Percentiles rank a stretch among this genome's conserved stretches.
Evolutionary conservation across 176 grass and related monocot species (phyloP).

Genomic region (Oropetium thomaeum): DNA sequence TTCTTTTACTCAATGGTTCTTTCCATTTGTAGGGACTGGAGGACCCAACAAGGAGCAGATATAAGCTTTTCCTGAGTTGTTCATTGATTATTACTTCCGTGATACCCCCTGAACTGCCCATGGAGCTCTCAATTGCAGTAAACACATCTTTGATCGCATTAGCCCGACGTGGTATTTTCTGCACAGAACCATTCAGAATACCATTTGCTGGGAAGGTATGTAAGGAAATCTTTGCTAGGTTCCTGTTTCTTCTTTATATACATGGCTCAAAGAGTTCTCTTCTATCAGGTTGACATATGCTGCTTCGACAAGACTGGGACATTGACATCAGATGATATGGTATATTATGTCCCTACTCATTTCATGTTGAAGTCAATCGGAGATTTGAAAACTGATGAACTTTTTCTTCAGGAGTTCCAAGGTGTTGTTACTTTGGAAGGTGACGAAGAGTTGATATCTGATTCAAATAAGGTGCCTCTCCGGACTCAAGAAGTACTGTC

Average conservation of each 20-base stretch:
- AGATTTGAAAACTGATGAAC: conserved; percentile 1
- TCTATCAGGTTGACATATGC: conserved; percentile 94
- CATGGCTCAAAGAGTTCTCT: conserved; percentile 36
- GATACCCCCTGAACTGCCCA: conserved; percentile 96
- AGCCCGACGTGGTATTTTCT: conserved; percentile 93
- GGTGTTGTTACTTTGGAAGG: conserved; percentile 86
- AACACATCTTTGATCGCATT: conserved; percentile 99
- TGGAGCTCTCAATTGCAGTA: conserved; percentile 98
- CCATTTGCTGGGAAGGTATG: conserved; percentile 99
- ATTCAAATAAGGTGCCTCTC: conserved; percentile 70
- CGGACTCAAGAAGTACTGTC: conserved; percentile 74
- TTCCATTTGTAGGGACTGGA: conserved; percentile 70
- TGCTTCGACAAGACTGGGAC: conserved; percentile 99
- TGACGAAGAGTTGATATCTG: conserved; percentile 61
- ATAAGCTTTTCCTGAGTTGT: conserved; percentile 98
- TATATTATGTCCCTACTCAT: conserved; percentile 30
- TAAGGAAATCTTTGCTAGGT: conserved; percentile 23
- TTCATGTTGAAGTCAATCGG: background rate
- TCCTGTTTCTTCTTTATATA: conserved; percentile 15
- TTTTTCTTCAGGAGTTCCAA: conserved; percentile 91
- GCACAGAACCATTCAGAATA: conserved; percentile 99
- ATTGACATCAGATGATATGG: conserved; percentile 99
- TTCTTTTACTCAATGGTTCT: conserved; percentile 14
- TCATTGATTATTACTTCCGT: conserved; percentile 98
- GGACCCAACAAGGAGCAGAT: conserved; percentile 98